Evolutionary conservation across 306 rosid species (phyloP).

Genomic region (Mimosa pudica): DNA sequence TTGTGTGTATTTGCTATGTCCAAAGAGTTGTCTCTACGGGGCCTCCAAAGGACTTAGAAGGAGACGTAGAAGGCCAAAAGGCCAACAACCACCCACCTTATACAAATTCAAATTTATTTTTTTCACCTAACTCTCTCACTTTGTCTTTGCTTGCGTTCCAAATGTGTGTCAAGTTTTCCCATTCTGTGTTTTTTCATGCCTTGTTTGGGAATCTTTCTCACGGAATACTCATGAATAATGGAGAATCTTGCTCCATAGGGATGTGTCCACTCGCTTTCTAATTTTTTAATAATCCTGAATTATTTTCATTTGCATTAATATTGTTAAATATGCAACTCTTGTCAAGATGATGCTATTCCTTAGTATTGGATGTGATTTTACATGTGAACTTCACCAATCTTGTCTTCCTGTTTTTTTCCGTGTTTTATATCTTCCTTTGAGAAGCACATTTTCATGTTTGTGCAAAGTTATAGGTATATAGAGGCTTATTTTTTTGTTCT

Average conservation of each 20-base stretch:
- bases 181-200: neutral
- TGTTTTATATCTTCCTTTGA: neutral
- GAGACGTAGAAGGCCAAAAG: conserved; percentile 37
- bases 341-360: conserved; percentile 1
- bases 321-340: neutral
- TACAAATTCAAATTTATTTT: neutral
- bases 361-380: neutral
- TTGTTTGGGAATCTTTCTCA: conserved; percentile 32
- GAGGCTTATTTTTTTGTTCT: too few species aligned
- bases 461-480: neutral
- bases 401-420: neutral
- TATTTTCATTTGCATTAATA: neutral
- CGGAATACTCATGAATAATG: conserved; percentile 15
- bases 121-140: neutral
- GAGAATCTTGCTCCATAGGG: neutral
- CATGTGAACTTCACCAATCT: neutral
- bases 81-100: conserved; percentile 45
- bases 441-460: neutral
- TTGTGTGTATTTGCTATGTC: too few species aligned
- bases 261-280: conserved; percentile 1
- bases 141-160: neutral
- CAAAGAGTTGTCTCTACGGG: conserved; percentile 26
- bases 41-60: conserved; percentile 38
- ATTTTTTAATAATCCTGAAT: neutral
- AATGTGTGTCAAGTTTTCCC: neutral